Evolutionary conservation across 2,329 filamentous ascomycete species (phyloP).

Genomic region (Pyrenochaeta sp.): DNA sequence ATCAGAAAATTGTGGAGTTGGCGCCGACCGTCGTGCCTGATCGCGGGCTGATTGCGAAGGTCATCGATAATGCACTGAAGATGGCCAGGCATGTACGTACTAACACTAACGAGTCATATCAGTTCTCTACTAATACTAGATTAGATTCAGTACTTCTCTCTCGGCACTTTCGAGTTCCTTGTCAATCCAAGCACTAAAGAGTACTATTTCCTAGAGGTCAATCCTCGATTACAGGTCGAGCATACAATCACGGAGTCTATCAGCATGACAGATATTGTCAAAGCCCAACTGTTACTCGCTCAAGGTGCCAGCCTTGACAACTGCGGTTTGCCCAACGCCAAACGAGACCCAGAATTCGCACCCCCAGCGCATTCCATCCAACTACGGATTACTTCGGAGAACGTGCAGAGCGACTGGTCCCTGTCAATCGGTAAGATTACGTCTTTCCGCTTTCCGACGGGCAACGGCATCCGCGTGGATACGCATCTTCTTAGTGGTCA

Average conservation of each 20-base stretch:
- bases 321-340: slow-evolving; percentile 40
- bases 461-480: slow-evolving; percentile 67
- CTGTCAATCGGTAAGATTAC: slow-evolving; percentile 68
- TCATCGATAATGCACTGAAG: slow-evolving; percentile 63
- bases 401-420: slow-evolving; percentile 61
- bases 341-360: slow-evolving; percentile 41
- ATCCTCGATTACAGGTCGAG: slow-evolving; percentile 68
- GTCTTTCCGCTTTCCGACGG: slow-evolving; percentile 62
- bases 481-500: slow-evolving; percentile 60
- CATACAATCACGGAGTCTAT: slow-evolving; percentile 69
- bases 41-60: slow-evolving; percentile 55
- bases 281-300: slow-evolving; percentile 62
- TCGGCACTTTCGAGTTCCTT: slow-evolving; percentile 73
- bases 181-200: slow-evolving; percentile 59
- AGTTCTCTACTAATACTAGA: neutral
- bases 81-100: slow-evolving; percentile 58
- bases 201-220: slow-evolving; percentile 69
- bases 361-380: slow-evolving; percentile 62
- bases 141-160: slow-evolving; percentile 63
- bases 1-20: slow-evolving; percentile 69
- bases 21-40: slow-evolving; percentile 63
- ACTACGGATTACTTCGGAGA: slow-evolving; percentile 66
- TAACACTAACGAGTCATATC: neutral
- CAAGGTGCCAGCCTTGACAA: slow-evolving; percentile 57
- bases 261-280: slow-evolving; percentile 63